phyloP scores from a whole-genome alignment of 768 basidiomycete genomes.

The Boletus subcaerulescens region DNA sequence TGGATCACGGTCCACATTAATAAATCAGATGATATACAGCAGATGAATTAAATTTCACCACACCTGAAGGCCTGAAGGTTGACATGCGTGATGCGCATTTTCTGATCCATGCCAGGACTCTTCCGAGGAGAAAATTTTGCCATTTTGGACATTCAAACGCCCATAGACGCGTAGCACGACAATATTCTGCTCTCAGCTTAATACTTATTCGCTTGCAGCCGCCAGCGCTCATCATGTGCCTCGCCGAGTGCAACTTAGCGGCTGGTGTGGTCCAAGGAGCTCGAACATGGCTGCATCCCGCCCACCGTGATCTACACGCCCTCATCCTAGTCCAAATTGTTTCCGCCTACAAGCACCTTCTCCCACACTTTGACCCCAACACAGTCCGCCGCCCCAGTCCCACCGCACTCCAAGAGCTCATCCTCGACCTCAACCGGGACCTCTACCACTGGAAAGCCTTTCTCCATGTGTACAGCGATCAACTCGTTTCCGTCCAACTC shows the following conservation, averaged over 20 bases:
- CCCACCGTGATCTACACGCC: slow-evolving; percentile 9
- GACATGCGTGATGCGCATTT: too few relatives aligned
- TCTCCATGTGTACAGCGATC: slow-evolving; percentile 11
- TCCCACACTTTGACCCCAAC: background rate
- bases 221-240: too few relatives aligned
- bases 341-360: background rate
- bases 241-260: slow-evolving; percentile 8
- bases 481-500: slow-evolving; percentile 20
- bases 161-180: too few relatives aligned
- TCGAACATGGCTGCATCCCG: background rate
- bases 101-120: too few relatives aligned
- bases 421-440: slow-evolving; percentile 5
- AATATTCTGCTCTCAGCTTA: too few relatives aligned
- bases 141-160: too few relatives aligned
- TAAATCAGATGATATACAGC: too few relatives aligned
- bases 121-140: too few relatives aligned
- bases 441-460: slow-evolving; percentile 9
- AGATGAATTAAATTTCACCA: too few relatives aligned
- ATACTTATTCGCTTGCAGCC: too few relatives aligned
- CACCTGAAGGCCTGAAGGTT: too few relatives aligned
- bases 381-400: background rate
- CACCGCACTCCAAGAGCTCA: slow-evolving; percentile 33
- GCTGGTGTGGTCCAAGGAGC: slow-evolving; percentile 8
- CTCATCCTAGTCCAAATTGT: background rate
- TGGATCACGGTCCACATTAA: too few relatives aligned